Evolutionary conservation across 176 grass and related monocot species (phyloP).

Genomic region (Tillandsia leiboldiana): DNA sequence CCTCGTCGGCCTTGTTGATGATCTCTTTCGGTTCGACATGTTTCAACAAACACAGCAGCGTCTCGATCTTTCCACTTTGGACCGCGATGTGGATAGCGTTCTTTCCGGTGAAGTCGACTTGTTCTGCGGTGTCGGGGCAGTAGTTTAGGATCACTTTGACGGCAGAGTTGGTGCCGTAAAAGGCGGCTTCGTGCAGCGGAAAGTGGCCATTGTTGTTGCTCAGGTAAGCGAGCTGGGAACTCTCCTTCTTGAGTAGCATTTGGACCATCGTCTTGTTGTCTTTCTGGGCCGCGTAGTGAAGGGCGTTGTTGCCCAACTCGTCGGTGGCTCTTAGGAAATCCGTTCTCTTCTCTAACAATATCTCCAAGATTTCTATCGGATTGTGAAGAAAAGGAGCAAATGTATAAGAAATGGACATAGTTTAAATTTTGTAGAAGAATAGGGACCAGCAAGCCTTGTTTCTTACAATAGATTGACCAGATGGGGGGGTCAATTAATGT

Average conservation of each 20-base stretch:
- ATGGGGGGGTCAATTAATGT: too few species aligned
- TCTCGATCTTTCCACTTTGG: slow-evolving; percentile 20
- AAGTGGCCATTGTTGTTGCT: slow-evolving; percentile 5
- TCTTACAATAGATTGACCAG: too few species aligned
- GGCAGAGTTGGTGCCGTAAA: slow-evolving; percentile 26
- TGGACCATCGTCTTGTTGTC: slow-evolving; percentile 31
- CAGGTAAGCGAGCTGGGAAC: slow-evolving; percentile 32
- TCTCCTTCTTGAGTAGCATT: slow-evolving; percentile 23
- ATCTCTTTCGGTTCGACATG: slow-evolving; percentile 23
- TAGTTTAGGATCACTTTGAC: slow-evolving; percentile 36
- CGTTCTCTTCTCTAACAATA: slow-evolving; percentile 21
- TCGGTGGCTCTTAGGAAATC: slow-evolving; percentile 28
- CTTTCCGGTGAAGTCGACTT: slow-evolving; percentile 16
- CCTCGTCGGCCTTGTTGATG: slow-evolving; percentile 33
- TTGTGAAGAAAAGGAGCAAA: background rate
- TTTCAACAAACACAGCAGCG: slow-evolving; percentile 37
- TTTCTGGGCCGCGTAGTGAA: slow-evolving; percentile 66
- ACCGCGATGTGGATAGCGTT: slow-evolving; percentile 45
- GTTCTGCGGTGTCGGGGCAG: slow-evolving; percentile 40
- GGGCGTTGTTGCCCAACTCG: slow-evolving; percentile 30
- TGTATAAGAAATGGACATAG: background rate
- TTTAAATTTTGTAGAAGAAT: background rate
- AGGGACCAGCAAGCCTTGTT: background rate
- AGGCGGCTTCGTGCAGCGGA: slow-evolving; percentile 42
- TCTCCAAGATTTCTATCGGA: slow-evolving; percentile 40